Base-by-base conservation (phyloP, 306 rosid species). In the Prosopis cineraria region DNA sequence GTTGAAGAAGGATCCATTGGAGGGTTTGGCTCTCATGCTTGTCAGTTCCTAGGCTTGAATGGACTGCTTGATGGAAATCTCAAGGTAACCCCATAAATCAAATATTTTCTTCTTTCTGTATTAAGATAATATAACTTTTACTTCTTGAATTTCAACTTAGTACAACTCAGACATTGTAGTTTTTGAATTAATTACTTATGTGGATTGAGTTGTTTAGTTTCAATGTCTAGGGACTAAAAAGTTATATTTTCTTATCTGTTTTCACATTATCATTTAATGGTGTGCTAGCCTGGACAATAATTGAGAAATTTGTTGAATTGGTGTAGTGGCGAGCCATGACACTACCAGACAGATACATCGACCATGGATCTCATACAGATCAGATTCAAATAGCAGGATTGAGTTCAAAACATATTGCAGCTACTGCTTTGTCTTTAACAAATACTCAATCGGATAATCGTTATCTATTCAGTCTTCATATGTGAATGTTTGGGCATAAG, bases 281-380 rank as follows among this genome's bases (percentile, higher is more conserved):
- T 5, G n/a, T 59, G 3, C n/a, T n/a, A n/a, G n/a, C n/a, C n/a
- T n/a, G n/a, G n/a, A n/a, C n/a, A n/a, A n/a, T n/a, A n/a, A n/a
- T n/a, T n/a, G n/a, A n/a, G n/a, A n/a, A n/a, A n/a, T n/a, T n/a
- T 72, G 7, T 73, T 67, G 1, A 30, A 47, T 9, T 70, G 31
- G 31, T 76, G 80, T 53, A 85, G 89, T 85, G 84, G 89, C 78
- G 86, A 68, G 53, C 82, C 30, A 19, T 85, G 80, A 65, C 67
- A 62, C 82, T 85, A 16, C 90, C 90, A 10, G 90, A 87, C 56
- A 82, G 88, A 80, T 84, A 87, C 56, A 77, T 87, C 5, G 87
- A 87, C 33, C 90, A 87, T 60, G 88, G 90, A 73, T 59, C 87
- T 40, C 90, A 87, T 45, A 34, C 10, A 3, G 72, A 65, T 75